A percentile compares a stretch with the other conserved stretches of the same genome.
These are phyloP conservation scores for Fusarium marasasianum DNA, from an alignment of 2,329 filamentous ascomycete species.

Conservation along the genomic window DNA sequence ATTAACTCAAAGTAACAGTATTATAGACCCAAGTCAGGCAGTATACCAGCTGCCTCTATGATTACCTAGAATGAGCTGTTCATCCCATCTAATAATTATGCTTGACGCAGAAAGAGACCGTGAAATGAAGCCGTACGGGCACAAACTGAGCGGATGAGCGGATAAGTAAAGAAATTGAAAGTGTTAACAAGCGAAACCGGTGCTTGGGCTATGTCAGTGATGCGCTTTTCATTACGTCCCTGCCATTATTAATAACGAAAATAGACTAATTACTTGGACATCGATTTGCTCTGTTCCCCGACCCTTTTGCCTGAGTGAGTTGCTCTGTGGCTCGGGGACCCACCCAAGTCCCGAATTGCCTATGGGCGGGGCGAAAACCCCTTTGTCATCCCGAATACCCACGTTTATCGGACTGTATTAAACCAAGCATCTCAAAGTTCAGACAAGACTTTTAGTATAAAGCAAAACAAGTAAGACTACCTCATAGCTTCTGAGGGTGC, in stretches of 20 bases:
- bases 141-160: not conserved
- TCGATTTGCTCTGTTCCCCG: not conserved
- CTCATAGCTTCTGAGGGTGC: not conserved
- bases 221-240: not conserved
- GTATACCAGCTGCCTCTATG: too few relatives aligned
- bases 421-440: not conserved
- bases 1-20: too few relatives aligned
- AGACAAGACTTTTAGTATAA: not conserved
- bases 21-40: too few relatives aligned
- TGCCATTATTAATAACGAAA: too few relatives aligned
- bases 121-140: too few relatives aligned
- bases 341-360: not conserved
- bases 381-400: not conserved
- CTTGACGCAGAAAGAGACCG: too few relatives aligned
- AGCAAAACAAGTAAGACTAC: not conserved
- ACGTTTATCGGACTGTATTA: not conserved
- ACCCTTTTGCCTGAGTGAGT: too few relatives aligned
- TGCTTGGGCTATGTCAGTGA: not conserved
- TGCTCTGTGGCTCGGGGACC: not conserved
- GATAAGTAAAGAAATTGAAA: not conserved
- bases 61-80: too few relatives aligned
- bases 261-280: not conserved
- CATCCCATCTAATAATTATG: too few relatives aligned
- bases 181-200: not conserved
- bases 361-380: not conserved